Percentiles rank a stretch among this genome's conserved stretches.
Conservation (phyloP, 768 basidiomycete species). For the Leccinellum luteum region DNA sequence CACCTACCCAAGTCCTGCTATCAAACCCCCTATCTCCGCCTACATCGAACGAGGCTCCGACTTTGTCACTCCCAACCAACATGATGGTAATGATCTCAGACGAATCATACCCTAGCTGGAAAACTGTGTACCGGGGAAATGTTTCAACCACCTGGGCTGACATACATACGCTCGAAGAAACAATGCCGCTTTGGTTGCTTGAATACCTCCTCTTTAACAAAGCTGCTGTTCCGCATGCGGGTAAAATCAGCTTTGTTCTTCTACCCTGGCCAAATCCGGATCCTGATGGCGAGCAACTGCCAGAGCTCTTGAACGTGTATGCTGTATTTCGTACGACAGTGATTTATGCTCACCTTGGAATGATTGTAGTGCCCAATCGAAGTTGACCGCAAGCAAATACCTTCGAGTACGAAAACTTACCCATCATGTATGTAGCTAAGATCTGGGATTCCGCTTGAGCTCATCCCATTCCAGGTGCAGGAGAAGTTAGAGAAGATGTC, state of each 20-base stretch:
- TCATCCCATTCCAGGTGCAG: slow-evolving; percentile 54
- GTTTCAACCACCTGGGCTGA: slow-evolving; percentile 58
- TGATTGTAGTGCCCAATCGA: slow-evolving; percentile 60
- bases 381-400: slow-evolving; percentile 84
- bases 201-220: slow-evolving; percentile 80
- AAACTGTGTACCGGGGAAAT: slow-evolving; percentile 71
- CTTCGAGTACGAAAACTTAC: slow-evolving; percentile 84
- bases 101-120: slow-evolving; percentile 73
- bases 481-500: slow-evolving; percentile 73
- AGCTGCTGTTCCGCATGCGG: slow-evolving; percentile 46
- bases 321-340: slow-evolving; percentile 28
- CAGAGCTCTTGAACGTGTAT: slow-evolving; percentile 84
- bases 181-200: slow-evolving; percentile 84
- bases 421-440: slow-evolving; percentile 58
- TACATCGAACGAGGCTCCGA: slow-evolving; percentile 67
- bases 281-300: slow-evolving; percentile 57
- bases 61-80: slow-evolving; percentile 52
- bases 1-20: slow-evolving; percentile 54
- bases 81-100: slow-evolving; percentile 78
- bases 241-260: slow-evolving; percentile 88
- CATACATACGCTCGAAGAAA: slow-evolving; percentile 59
- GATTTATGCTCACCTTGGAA: background rate
- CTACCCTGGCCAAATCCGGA: slow-evolving; percentile 70
- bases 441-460: background rate
- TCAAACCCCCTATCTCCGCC: slow-evolving; percentile 64